A percentile compares a stretch with the other conserved stretches of the same genome.
These are phyloP conservation scores for Colletotrichum chlorophyti DNA, from an alignment of 2,329 filamentous ascomycete species.

Conservation along the genomic window DNA sequence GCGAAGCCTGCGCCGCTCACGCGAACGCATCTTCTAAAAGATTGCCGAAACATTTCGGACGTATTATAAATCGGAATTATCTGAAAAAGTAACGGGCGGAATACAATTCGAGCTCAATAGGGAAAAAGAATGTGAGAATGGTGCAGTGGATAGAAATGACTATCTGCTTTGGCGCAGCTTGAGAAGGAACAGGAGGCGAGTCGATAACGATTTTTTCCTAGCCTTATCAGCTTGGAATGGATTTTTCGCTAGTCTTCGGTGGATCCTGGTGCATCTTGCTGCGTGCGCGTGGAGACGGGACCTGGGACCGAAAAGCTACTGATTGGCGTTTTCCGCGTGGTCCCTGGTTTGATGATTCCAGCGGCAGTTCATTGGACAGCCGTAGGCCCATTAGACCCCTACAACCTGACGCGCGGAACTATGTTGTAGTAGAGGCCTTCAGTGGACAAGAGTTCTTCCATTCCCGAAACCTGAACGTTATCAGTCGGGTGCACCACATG, in stretches of 20 bases:
- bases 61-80: conserved; percentile 6
- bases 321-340: neutral
- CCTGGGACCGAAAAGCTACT: neutral
- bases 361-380: no score
- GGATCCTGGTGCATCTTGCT: neutral
- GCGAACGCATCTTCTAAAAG: conserved; percentile 47
- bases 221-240: conserved; percentile 12
- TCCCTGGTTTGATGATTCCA: no score
- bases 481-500: no score
- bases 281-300: neutral
- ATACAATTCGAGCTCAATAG: conserved; percentile 1
- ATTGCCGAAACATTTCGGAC: conserved; percentile 33
- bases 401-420: no score
- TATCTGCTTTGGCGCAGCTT: no score
- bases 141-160: neutral
- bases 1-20: conserved; percentile 37
- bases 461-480: no score
- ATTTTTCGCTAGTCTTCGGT: conserved; percentile 10
- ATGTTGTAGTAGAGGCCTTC: no score
- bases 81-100: neutral
- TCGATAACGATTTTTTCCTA: conserved; percentile 30
- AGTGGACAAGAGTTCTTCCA: no score
- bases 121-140: neutral
- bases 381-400: no score
- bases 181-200: conserved; percentile 31